phyloP scores from a whole-genome alignment of 352 stramenopile species.

The Sclerospora graminicola region DNA sequence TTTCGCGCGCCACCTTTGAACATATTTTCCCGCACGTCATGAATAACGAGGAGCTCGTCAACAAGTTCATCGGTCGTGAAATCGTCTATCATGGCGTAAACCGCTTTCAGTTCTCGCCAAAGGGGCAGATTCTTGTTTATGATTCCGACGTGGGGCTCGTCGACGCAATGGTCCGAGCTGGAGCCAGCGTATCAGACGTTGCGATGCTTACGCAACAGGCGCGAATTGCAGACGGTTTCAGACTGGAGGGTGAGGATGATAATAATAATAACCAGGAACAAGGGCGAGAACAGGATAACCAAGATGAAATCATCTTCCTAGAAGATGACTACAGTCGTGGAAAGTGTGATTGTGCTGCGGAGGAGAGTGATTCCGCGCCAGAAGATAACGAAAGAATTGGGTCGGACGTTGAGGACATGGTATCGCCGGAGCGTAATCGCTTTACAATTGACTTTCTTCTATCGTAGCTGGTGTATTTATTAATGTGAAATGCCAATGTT shows the following conservation, averaged over 20 bases:
- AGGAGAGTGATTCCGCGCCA: background rate
- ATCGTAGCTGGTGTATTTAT: constrained; percentile 16
- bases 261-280: constrained; percentile 1
- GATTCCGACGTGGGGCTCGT: constrained; percentile 53
- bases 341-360: constrained; percentile 2
- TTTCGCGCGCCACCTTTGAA: constrained; percentile 39
- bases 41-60: constrained; percentile 29
- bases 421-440: constrained; percentile 6
- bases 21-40: constrained; percentile 50
- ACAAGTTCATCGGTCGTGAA: constrained; percentile 32
- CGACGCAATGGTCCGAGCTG: constrained; percentile 29
- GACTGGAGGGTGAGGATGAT: constrained; percentile 21
- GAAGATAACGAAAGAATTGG: constrained; percentile 1
- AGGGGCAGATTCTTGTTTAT: constrained; percentile 39
- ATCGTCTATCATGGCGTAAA: constrained; percentile 43
- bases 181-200: constrained; percentile 33
- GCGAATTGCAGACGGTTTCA: constrained; percentile 29
- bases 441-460: constrained; percentile 21
- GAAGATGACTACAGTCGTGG: too few species aligned
- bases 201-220: constrained; percentile 38
- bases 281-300: constrained; percentile 7
- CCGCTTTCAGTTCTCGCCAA: constrained; percentile 34
- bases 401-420: constrained; percentile 4
- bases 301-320: too few species aligned
- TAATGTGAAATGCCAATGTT: background rate